phyloP scores from a whole-genome alignment of 2,329 filamentous ascomycete species.

The Sporothrix brunneoviolacea region DNA sequence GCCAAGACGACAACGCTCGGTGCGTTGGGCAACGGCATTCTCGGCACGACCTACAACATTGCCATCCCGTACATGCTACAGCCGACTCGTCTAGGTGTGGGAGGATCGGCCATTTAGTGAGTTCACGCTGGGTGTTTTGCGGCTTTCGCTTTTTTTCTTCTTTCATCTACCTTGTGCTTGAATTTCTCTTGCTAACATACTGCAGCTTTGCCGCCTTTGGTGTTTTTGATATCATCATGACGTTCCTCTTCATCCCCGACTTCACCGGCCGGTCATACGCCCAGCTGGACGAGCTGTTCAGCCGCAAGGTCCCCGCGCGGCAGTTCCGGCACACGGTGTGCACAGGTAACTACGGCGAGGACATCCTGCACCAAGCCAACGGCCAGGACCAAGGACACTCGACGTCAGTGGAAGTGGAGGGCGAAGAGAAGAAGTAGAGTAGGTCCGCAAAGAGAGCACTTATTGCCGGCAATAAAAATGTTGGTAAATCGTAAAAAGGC shows the following conservation, averaged over 20 bases:
- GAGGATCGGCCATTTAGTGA: slow-evolving; percentile 1
- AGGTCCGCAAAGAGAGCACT: too few species aligned
- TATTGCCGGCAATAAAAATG: too few species aligned
- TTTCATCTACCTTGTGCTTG: too few species aligned
- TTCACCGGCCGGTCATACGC: neutral
- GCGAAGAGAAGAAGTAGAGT: too few species aligned
- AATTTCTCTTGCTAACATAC: neutral
- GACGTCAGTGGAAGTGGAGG: too few species aligned
- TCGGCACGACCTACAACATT: slow-evolving; percentile 1
- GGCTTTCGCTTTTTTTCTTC: too few species aligned
- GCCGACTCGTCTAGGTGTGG: neutral
- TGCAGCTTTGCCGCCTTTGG: neutral
- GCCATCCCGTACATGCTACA: neutral
- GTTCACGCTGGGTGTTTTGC: too few species aligned
- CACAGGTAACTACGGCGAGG: neutral
- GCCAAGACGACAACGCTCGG: neutral
- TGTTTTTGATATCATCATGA: neutral
- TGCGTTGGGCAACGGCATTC: neutral
- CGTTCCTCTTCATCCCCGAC: neutral
- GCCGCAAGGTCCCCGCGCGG: neutral
- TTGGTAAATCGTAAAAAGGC: too few species aligned
- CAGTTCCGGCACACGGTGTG: neutral
- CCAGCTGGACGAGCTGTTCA: neutral
- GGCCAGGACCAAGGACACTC: too few species aligned
- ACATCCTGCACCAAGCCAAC: neutral